phyloP scores from a whole-genome alignment of 345 rosid genomes.

The Erodium maritimum region DNA sequence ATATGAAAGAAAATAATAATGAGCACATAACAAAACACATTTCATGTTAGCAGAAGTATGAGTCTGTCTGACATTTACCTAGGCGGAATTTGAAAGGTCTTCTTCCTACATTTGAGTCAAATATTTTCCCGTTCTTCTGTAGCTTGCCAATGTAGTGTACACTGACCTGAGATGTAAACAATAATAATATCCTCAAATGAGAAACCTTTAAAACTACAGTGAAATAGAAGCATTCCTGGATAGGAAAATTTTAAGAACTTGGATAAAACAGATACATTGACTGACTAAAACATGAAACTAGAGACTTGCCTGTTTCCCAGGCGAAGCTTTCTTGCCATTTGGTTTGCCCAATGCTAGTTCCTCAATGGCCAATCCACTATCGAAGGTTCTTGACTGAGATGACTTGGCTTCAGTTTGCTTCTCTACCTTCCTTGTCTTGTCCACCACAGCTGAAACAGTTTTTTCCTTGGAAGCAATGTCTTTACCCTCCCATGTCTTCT shows the following conservation, averaged over 20 bases:
- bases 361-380: constrained; percentile 80
- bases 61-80: constrained; percentile 31
- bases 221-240: no score
- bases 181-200: neutral
- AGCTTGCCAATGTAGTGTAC: constrained; percentile 86
- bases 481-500: constrained; percentile 32
- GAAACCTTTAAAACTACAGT: no score
- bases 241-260: neutral
- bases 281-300: neutral
- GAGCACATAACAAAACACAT: neutral
- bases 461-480: constrained; percentile 13
- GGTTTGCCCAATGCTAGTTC: constrained; percentile 84
- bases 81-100: constrained; percentile 80
- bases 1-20: constrained; percentile 11
- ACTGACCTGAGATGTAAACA: constrained; percentile 43
- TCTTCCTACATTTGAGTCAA: constrained; percentile 71
- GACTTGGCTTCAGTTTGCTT: constrained; percentile 33
- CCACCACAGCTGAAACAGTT: constrained; percentile 19
- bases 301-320: constrained; percentile 52
- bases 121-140: constrained; percentile 63
- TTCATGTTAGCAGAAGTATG: neutral
- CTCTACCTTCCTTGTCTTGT: constrained; percentile 20
- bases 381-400: constrained; percentile 54
- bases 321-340: constrained; percentile 73
- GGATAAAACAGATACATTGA: neutral